Evolutionary conservation across 306 rosid species (phyloP), one percentile per base, ranked within the genome.

Genomic region (Pyrus communis): DNA sequence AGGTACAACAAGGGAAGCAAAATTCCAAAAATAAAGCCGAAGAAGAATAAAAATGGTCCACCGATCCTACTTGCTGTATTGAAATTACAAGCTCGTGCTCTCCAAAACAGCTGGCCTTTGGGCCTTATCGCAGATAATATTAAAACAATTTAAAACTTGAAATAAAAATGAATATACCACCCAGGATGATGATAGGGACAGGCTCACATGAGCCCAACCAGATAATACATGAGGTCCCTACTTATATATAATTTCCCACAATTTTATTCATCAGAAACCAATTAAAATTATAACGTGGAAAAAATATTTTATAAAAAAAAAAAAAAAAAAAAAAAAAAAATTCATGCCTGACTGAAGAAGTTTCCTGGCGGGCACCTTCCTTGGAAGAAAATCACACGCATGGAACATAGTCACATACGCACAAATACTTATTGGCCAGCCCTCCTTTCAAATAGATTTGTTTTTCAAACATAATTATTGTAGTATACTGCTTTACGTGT

Each of bases 141-240:
- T 30, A 21, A n/a, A n/a, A 13, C 58, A 38, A 51, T 2, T 10
- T 11, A 7, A 31, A 51, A 1, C 46, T 2, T 19, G 25, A 51
- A 49, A 38, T 3, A 35, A 74, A 78, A 77, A 7, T 33, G 67
- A 45, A 59, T 49, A 28, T 73, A 78, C 57, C 52, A 75, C 77
- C 69, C 75, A 79, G 84, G 85, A 77, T 82, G 83, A 60, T 66
- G 90, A 87, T 59, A 75, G 69, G 73, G 86, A 82, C 88, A 82
- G 30, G 78, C 77, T 84, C 88, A 84, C 90, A 82, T 87, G 87
- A 87, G 78, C 78, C 78, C 83, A 78, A 87, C 83, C 84, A 82
- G 85, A 84, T 84, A 84, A 75, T 77, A 82, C 85, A 72, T 84
- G 90, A 72, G 81, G 80, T 79, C 83, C 88, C 88, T 77, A 74